phyloP scores from a whole-genome alignment of 345 rosid species.

The Citrus inodora region DNA sequence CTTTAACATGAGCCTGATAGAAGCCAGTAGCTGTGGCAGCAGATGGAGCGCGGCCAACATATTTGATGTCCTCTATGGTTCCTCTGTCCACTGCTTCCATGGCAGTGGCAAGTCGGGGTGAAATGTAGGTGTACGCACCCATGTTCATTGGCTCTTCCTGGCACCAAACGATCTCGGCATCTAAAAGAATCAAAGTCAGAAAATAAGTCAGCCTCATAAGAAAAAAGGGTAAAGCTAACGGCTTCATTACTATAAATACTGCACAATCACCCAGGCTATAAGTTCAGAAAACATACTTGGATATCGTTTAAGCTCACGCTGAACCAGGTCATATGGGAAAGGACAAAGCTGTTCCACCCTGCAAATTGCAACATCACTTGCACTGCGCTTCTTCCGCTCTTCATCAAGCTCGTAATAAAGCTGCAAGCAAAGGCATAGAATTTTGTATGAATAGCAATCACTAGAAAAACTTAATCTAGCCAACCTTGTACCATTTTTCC shows the following conservation, averaged over 20 bases:
- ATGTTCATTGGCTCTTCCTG: constrained; percentile 93
- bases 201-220: background rate
- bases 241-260: background rate
- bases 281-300: constrained; percentile 45
- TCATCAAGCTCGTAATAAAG: constrained; percentile 74
- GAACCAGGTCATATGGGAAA: constrained; percentile 74
- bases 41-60: constrained; percentile 69
- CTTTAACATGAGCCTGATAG: constrained; percentile 49
- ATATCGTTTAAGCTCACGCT: constrained; percentile 74
- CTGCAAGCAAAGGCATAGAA: constrained; percentile 17
- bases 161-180: constrained; percentile 81
- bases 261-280: background rate
- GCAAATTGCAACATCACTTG: constrained; percentile 66
- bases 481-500: background rate
- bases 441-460: constrained; percentile 3
- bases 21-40: constrained; percentile 82
- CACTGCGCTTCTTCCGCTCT: constrained; percentile 45
- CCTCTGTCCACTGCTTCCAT: constrained; percentile 55
- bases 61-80: constrained; percentile 53
- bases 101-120: constrained; percentile 61
- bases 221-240: background rate
- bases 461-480: background rate
- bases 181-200: constrained; percentile 15
- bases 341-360: constrained; percentile 85
- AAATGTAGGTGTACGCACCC: constrained; percentile 60